phyloP scores from a whole-genome alignment of 441 rosid species.

The Geranium incanum region DNA sequence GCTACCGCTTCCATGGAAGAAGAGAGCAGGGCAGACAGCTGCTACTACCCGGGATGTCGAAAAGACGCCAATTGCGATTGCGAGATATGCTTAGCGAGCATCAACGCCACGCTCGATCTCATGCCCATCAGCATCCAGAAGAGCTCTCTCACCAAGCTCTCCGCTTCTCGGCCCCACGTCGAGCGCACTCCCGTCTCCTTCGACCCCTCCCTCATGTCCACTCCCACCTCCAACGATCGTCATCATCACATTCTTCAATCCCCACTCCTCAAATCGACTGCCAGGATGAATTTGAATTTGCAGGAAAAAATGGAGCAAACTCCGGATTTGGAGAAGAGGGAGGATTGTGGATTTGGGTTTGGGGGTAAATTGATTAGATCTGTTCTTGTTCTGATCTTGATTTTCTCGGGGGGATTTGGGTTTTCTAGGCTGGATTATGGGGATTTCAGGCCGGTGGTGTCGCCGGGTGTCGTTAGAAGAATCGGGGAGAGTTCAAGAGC shows the following conservation, averaged over 20 bases:
- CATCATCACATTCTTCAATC: conserved; percentile 24
- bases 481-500: conserved; percentile 41
- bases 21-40: conserved; percentile 42
- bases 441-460: conserved; percentile 37
- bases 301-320: background rate
- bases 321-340: conserved; percentile 9
- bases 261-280: conserved; percentile 38
- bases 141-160: conserved; percentile 58
- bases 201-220: conserved; percentile 36
- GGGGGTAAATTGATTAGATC: conserved; percentile 22
- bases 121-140: conserved; percentile 56
- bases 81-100: conserved; percentile 69
- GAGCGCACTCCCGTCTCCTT: conserved; percentile 48
- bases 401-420: conserved; percentile 38
- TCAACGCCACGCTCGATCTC: conserved; percentile 85
- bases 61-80: conserved; percentile 85
- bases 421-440: conserved; percentile 31
- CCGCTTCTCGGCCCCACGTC: conserved; percentile 26
- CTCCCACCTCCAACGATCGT: conserved; percentile 44
- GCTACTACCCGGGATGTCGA: conserved; percentile 78
- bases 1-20: conserved; percentile 33
- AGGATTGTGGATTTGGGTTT: background rate
- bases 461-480: conserved; percentile 37
- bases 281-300: conserved; percentile 20
- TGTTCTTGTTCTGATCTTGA: conserved; percentile 29